Evolutionary conservation across 306 rosid species (phyloP).

Genomic region (Dryas drummondii): DNA sequence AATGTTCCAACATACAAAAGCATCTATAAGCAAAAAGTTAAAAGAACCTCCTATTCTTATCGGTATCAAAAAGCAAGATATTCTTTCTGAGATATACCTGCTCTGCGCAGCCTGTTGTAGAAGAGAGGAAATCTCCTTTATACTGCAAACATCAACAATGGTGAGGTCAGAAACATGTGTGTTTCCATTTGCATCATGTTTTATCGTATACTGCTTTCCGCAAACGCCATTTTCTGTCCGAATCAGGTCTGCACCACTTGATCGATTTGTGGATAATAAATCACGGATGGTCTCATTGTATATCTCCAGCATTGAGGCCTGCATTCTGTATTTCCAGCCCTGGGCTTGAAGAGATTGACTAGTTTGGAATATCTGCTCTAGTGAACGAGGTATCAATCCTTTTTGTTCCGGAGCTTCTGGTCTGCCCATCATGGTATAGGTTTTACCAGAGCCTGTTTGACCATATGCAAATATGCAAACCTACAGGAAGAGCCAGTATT

Average conservation of each 20-base stretch:
- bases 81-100: slow-evolving; percentile 44
- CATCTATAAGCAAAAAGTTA: no score
- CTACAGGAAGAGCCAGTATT: slow-evolving; percentile 43
- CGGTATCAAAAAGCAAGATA: no score
- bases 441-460: slow-evolving; percentile 92
- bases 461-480: slow-evolving; percentile 99
- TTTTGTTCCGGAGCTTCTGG: slow-evolving; percentile 72
- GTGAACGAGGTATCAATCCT: slow-evolving; percentile 90
- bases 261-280: slow-evolving; percentile 59
- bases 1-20: no score
- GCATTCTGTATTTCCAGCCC: slow-evolving; percentile 93
- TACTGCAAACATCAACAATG: slow-evolving; percentile 71
- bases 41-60: no score
- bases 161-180: slow-evolving; percentile 84
- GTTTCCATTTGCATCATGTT: slow-evolving; percentile 88
- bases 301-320: slow-evolving; percentile 91
- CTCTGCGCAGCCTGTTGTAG: slow-evolving; percentile 81
- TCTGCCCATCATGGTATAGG: slow-evolving; percentile 93
- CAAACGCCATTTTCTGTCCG: slow-evolving; percentile 57
- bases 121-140: slow-evolving; percentile 86
- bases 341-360: slow-evolving; percentile 78
- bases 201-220: slow-evolving; percentile 80
- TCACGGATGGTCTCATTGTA: slow-evolving; percentile 93
- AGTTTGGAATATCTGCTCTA: slow-evolving; percentile 80
- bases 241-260: slow-evolving; percentile 47